These are phyloP conservation scores for Pseudozyma thailandica DNA, from an alignment of 1,284 basidiomycete genomes.

Conservation along the genomic window DNA sequence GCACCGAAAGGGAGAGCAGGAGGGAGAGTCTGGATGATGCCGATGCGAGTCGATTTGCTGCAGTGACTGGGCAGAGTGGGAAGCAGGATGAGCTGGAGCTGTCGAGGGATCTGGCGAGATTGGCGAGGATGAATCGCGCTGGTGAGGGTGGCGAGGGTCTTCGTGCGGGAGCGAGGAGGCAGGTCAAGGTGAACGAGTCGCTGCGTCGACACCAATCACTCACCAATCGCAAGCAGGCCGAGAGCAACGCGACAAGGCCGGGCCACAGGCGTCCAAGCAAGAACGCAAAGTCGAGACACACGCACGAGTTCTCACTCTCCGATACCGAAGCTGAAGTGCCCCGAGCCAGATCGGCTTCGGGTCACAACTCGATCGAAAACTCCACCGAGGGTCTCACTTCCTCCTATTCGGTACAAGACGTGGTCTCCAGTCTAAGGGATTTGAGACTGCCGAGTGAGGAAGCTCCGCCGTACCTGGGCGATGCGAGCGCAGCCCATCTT, in stretches of 20 bases:
- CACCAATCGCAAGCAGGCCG: constrained; percentile 14
- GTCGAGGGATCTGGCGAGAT: constrained; percentile 37
- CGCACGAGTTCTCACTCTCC: constrained; percentile 47
- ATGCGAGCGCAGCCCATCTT: constrained; percentile 24
- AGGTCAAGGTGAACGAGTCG: constrained; percentile 10
- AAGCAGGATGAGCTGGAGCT: constrained; percentile 44
- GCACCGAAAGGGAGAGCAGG: constrained; percentile 15
- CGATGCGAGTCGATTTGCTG: constrained; percentile 20
- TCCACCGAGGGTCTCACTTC: constrained; percentile 14
- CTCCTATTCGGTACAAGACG: constrained; percentile 20
- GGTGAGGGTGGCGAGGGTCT: constrained; percentile 11
- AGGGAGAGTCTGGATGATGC: constrained; percentile 41
- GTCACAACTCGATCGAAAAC: constrained; percentile 27
- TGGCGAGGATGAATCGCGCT: constrained; percentile 41
- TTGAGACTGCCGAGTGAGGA: constrained; percentile 34
- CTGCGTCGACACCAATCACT: constrained; percentile 36
- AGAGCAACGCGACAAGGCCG: constrained; percentile 2
- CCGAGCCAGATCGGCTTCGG: constrained; percentile 27
- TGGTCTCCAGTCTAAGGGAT: constrained; percentile 30
- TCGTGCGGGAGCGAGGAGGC: constrained; percentile 12
- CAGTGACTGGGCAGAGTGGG: constrained; percentile 9
- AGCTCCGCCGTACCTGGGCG: constrained; percentile 20
- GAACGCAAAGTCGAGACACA: constrained; percentile 17
- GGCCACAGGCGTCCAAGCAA: background rate
- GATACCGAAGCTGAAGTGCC: constrained; percentile 56